Conservation (phyloP, 257 asterid genomes). For the Apocynum venetum region DNA sequence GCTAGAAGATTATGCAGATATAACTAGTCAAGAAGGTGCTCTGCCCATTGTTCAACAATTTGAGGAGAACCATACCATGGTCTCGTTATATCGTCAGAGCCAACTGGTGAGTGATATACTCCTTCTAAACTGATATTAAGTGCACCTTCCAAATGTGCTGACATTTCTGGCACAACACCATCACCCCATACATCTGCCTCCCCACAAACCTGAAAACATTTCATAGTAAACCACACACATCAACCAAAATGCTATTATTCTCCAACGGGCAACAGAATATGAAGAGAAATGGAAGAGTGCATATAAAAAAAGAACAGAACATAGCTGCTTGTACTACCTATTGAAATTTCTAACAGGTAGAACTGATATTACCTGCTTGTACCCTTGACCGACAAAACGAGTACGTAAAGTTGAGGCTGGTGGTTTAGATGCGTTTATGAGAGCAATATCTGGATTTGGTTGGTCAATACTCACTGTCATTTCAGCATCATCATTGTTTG, state of each 20-base stretch:
- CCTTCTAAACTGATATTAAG: slow-evolving; percentile 69
- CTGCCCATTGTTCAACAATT: slow-evolving; percentile 79
- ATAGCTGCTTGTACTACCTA: neutral
- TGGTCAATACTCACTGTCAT: slow-evolving; percentile 22
- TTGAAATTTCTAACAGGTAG: neutral
- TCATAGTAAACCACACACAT: slow-evolving; percentile 4
- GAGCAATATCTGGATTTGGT: slow-evolving; percentile 38
- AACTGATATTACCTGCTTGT: slow-evolving; percentile 63
- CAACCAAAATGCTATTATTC: neutral
- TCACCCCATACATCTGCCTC: slow-evolving; percentile 93
- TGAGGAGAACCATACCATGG: slow-evolving; percentile 94
- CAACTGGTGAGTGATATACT: slow-evolving; percentile 83
- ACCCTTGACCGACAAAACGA: slow-evolving; percentile 87
- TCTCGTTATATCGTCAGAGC: slow-evolving; percentile 66
- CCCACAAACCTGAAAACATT: slow-evolving; percentile 72
- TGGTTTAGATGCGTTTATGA: slow-evolving; percentile 26
- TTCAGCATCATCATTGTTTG: slow-evolving; percentile 27
- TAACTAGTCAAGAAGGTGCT: slow-evolving; percentile 55
- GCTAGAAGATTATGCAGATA: neutral
- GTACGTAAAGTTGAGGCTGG: slow-evolving; percentile 49
- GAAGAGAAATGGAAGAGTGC: neutral
- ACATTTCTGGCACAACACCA: slow-evolving; percentile 82
- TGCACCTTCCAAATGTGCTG: slow-evolving; percentile 93
- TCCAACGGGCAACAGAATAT: neutral
- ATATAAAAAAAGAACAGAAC: neutral